Evolutionary conservation across 768 basidiomycete species (phyloP).

Genomic region (Russula foetens): DNA sequence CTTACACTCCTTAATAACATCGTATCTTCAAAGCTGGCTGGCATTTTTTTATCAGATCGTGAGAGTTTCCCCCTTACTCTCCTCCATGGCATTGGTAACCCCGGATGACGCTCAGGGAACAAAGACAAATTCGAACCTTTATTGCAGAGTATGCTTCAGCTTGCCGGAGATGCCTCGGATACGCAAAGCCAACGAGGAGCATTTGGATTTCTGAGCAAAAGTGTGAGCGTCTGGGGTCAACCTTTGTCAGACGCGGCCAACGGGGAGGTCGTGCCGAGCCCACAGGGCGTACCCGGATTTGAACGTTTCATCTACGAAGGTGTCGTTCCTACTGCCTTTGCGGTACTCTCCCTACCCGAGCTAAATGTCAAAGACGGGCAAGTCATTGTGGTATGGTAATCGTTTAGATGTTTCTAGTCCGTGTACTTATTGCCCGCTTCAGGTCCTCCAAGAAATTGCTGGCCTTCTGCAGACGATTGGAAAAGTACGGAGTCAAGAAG

Average conservation of each 20-base stretch:
- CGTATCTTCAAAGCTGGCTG: slow-evolving; percentile 72
- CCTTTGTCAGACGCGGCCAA: slow-evolving; percentile 30
- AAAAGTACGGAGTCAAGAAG: slow-evolving; percentile 73
- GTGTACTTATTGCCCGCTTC: not conserved
- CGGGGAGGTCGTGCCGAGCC: slow-evolving; percentile 14
- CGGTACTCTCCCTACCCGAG: slow-evolving; percentile 65
- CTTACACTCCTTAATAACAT: slow-evolving; percentile 74
- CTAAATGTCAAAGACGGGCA: slow-evolving; percentile 90
- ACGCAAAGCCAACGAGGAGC: slow-evolving; percentile 69
- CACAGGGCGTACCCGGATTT: slow-evolving; percentile 69
- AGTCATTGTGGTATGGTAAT: slow-evolving; percentile 69
- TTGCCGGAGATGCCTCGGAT: slow-evolving; percentile 74
- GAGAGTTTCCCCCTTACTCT: slow-evolving; percentile 25
- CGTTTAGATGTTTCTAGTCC: not conserved
- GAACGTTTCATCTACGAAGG: slow-evolving; percentile 88
- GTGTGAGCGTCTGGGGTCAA: slow-evolving; percentile 62
- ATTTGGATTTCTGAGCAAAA: slow-evolving; percentile 66
- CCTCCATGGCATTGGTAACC: not conserved
- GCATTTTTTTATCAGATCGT: slow-evolving; percentile 86
- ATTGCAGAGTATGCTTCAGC: slow-evolving; percentile 60
- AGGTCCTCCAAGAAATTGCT: slow-evolving; percentile 89
- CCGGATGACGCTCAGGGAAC: slow-evolving; percentile 46
- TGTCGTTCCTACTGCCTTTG: slow-evolving; percentile 74
- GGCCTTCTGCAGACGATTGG: slow-evolving; percentile 73
- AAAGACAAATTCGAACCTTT: slow-evolving; percentile 59